These are phyloP conservation scores for Alternaria solani DNA, from an alignment of 2,329 filamentous ascomycete species.

Conservation along the genomic window DNA sequence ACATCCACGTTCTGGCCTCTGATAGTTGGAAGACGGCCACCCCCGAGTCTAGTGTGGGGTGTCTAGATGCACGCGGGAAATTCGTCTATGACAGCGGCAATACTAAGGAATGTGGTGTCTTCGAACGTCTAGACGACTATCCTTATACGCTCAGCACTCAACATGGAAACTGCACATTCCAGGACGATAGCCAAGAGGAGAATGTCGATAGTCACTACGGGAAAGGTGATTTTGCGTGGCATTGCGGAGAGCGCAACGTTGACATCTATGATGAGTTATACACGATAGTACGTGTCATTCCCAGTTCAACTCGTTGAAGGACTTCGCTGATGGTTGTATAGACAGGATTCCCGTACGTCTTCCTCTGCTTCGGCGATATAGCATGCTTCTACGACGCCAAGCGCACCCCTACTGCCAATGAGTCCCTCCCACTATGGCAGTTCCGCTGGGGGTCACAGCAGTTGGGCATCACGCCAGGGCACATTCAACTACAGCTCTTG, in stretches of 20 bases:
- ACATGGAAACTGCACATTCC: constrained; percentile 45
- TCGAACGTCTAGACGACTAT: constrained; percentile 28
- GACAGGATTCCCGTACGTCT: constrained; percentile 42
- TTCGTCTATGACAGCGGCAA: constrained; percentile 24
- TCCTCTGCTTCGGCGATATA: constrained; percentile 46
- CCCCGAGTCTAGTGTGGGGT: constrained; percentile 38
- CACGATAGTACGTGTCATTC: constrained; percentile 40
- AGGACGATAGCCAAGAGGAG: constrained; percentile 32
- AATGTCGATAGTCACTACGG: constrained; percentile 46
- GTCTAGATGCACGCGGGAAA: constrained; percentile 34
- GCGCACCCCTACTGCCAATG: constrained; percentile 23
- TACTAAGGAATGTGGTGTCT: constrained; percentile 32
- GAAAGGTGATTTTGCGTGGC: constrained; percentile 37
- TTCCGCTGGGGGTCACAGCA: constrained; percentile 46
- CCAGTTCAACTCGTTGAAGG: not conserved
- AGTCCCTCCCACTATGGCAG: constrained; percentile 39
- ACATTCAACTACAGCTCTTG: constrained; percentile 39
- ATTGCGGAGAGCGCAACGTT: constrained; percentile 28
- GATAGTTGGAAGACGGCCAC: constrained; percentile 35
- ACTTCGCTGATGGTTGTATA: constrained; percentile 5
- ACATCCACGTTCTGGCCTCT: constrained; percentile 42
- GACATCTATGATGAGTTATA: constrained; percentile 42
- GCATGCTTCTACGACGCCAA: constrained; percentile 47
- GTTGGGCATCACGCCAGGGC: constrained; percentile 44
- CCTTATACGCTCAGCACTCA: constrained; percentile 41